Evolutionary conservation across 2,329 filamentous ascomycete species (phyloP).

Genomic region (Chrysoporthe cubensis): DNA sequence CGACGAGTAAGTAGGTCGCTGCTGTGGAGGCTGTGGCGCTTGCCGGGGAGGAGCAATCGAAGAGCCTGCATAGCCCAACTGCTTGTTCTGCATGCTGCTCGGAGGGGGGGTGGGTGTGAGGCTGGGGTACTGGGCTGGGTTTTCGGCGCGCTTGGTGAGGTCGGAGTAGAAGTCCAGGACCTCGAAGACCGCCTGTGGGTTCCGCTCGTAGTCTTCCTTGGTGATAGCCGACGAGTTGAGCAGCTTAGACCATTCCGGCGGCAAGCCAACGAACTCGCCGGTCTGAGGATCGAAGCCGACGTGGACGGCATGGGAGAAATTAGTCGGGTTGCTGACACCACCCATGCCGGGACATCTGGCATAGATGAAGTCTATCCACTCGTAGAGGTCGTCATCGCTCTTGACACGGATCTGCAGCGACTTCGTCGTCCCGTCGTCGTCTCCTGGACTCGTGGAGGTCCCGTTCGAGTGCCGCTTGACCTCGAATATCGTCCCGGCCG

Average conservation of each 20-base stretch:
- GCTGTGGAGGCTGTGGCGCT: constrained; percentile 60
- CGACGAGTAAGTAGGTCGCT: constrained; percentile 48
- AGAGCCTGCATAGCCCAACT: constrained; percentile 61
- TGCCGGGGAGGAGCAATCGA: constrained; percentile 69
- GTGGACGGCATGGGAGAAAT: constrained; percentile 96
- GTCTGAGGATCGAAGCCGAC: constrained; percentile 96
- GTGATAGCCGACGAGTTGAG: constrained; percentile 96
- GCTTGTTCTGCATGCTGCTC: constrained; percentile 61
- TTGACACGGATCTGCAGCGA: constrained; percentile 93
- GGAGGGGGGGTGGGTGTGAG: constrained; percentile 69
- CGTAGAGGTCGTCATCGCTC: constrained; percentile 94
- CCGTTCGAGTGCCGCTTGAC: constrained; percentile 78
- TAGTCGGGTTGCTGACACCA: constrained; percentile 96
- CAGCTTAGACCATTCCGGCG: constrained; percentile 95
- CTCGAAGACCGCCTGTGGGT: constrained; percentile 83
- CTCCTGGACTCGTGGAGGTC: constrained; percentile 71
- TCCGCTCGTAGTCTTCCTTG: constrained; percentile 97
- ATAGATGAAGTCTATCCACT: constrained; percentile 99
- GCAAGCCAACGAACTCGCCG: constrained; percentile 91
- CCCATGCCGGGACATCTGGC: constrained; percentile 96
- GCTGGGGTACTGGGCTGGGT: constrained; percentile 70
- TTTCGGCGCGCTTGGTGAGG: constrained; percentile 75
- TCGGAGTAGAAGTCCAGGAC: constrained; percentile 86
- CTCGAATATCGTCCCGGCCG: constrained; percentile 90
- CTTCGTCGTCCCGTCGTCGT: constrained; percentile 79